Base-by-base conservation (phyloP, 495 filamentous ascomycete species). In the Penicillium maclennaniae region DNA sequence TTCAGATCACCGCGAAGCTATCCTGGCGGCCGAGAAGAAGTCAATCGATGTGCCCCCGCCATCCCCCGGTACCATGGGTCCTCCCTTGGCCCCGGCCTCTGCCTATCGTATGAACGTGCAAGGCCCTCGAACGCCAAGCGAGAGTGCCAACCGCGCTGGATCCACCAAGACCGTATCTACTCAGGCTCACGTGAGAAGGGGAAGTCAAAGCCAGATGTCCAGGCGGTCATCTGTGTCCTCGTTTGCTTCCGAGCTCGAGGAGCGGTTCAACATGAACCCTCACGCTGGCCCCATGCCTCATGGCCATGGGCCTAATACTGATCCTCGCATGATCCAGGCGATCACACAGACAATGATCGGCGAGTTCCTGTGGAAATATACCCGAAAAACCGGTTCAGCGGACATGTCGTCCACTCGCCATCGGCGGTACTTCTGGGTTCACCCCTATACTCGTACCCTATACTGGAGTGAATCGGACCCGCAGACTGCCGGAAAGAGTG, bases 341-440 rank as follows among this genome's bases (percentile, higher is more conserved):
- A 97, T 98, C 55, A 97, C 95, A 6, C 93, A 98, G 70, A 98
- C 93, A 10, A 98, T 98, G 93, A 97, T 97, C 63, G 93, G 93
- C 47, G 93, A 98, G 64, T 97, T 91, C 68, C 80, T 97, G 15
- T 98, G 93, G 93, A 98, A 98, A 65, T 98, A 98, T 69, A 97
- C 92, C 1, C 86, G 95, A 55, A 95, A 89, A 70, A 79, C 91
- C 52, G 92, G 91, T 16, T 85, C 92, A 5, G 85, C 83, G 49
- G 86, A 90, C 43, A 84, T 95, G 72, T 97, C 92, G 5, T 83
- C 82, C 51, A 95, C 90, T 34, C 79, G 93, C 41, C 93, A 98
- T 66, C 83, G 89, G 31, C 85, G 93, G 25, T 98, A 96, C 75
- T 98, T 98, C 82, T 98, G 93, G 93, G 88, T 98, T 19, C 93